Evolutionary conservation across 768 basidiomycete species (phyloP), one percentile per base, ranked within the genome.

Genomic region (Rhizopogon sp.): DNA sequence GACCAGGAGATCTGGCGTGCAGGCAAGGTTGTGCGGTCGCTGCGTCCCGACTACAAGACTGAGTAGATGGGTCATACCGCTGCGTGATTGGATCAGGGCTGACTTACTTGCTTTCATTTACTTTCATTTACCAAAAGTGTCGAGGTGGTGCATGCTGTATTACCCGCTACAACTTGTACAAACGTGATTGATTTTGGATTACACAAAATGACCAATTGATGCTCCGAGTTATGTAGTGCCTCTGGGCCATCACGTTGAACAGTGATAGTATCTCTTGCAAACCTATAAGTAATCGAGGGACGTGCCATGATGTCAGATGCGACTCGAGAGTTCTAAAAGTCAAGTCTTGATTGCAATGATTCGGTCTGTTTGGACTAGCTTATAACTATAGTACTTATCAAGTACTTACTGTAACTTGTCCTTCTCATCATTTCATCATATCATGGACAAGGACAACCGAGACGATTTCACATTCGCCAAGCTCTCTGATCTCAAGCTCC

Each of bases 1-100:
- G 85, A 93, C 74, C 96, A 98, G 75, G 96, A 98, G 79, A 98
- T 98, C 72, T 98, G 96, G 96, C 79, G 93, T 57, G 95, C 96
- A 60, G 94, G 87, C 83, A 94, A 96, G 80, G 83, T 83, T 57
- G 95, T 98, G 52, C 88, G 95, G 57, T 87, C 87, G 14, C 75
- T 96, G 68, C 88, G 91, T 59, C 90, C 90, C 42, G 90, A 93
- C 67, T 83, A 85, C 76, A 91, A 88, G 77, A 72, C 85, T 41
- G 83, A 84, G 60, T 83, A 72, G 49, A 49, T 20, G 31, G 8
- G 31, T 31, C 31, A 17, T 40, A 8, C 39, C n/a, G 6, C 16
- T n/a, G 7, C 39, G n/a, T 33, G 45, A 17, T 46, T 46, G 45
- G 47, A 33, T 31, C 1, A 28, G 29, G 29, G 25, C 25, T 40